Conservation (phyloP, 2,329 filamentous ascomycete species). For the Fusarium sp. region DNA sequence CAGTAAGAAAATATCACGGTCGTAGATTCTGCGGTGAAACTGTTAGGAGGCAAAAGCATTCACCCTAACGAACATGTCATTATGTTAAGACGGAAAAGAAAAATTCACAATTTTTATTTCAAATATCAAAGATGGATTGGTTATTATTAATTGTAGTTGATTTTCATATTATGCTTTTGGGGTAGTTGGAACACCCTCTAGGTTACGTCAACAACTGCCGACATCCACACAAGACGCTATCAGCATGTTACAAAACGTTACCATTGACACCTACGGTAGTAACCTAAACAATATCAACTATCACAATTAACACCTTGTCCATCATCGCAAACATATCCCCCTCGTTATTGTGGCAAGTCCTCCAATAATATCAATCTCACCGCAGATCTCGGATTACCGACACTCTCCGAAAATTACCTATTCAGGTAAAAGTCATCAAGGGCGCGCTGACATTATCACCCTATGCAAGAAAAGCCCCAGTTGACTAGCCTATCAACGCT, state of each 20-base stretch:
- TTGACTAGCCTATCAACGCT: constrained; percentile 11
- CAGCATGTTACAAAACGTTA: neutral
- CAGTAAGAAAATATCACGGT: too few relatives aligned
- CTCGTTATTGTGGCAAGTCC: neutral
- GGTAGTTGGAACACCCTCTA: neutral
- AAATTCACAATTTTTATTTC: too few relatives aligned
- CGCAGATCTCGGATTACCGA: neutral
- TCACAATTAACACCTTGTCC: neutral
- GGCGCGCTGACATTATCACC: neutral
- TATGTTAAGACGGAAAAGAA: too few relatives aligned
- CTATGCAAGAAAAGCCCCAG: neutral
- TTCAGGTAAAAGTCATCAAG: neutral
- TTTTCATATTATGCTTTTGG: too few relatives aligned
- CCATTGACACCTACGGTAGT: too few relatives aligned
- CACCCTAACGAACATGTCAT: too few relatives aligned
- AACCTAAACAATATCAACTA: too few relatives aligned
- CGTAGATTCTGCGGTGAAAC: too few relatives aligned
- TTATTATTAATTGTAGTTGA: too few relatives aligned
- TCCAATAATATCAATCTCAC: neutral
- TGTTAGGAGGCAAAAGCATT: too few relatives aligned
- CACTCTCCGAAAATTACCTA: constrained; percentile 5
- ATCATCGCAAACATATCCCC: neutral
- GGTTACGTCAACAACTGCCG: neutral
- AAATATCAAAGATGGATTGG: too few relatives aligned
- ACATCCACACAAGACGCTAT: neutral